phyloP scores from a whole-genome alignment of 1,284 basidiomycete species.

The Ustilago hordei region DNA sequence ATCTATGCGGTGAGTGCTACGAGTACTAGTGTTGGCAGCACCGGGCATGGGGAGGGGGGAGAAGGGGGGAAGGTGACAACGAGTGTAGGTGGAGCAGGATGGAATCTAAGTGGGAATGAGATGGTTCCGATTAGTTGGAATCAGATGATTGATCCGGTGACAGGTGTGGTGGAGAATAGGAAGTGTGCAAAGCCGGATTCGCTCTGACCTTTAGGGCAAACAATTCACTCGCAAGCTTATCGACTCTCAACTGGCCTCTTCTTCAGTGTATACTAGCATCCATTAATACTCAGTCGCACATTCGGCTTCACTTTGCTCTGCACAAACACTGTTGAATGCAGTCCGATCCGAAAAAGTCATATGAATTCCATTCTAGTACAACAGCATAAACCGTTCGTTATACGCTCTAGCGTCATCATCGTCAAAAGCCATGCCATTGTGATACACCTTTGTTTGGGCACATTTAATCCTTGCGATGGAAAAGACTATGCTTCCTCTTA shows the following conservation, averaged over 20 bases:
- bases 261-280: neutral
- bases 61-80: neutral
- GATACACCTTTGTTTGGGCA: neutral
- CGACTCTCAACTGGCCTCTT: neutral
- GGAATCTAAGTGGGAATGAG: slow-evolving; percentile 37
- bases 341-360: slow-evolving; percentile 4
- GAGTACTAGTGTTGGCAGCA: neutral
- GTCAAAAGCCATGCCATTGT: neutral
- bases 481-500: slow-evolving; percentile 62
- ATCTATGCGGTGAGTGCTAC: slow-evolving; percentile 57
- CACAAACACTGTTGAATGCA: neutral
- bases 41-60: neutral
- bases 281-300: neutral
- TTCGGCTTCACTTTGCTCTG: neutral
- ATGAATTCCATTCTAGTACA: slow-evolving; percentile 19
- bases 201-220: slow-evolving; percentile 11
- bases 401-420: neutral
- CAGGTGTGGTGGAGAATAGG: slow-evolving; percentile 82
- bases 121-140: slow-evolving; percentile 79
- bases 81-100: slow-evolving; percentile 27
- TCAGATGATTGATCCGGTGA: slow-evolving; percentile 88
- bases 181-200: slow-evolving; percentile 85
- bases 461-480: slow-evolving; percentile 58
- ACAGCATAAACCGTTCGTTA: neutral
- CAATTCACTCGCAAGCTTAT: neutral